Evolutionary conservation across 108 stramenopile genomes (phyloP).

Genomic region (Phaeodactylum tricornutum): DNA sequence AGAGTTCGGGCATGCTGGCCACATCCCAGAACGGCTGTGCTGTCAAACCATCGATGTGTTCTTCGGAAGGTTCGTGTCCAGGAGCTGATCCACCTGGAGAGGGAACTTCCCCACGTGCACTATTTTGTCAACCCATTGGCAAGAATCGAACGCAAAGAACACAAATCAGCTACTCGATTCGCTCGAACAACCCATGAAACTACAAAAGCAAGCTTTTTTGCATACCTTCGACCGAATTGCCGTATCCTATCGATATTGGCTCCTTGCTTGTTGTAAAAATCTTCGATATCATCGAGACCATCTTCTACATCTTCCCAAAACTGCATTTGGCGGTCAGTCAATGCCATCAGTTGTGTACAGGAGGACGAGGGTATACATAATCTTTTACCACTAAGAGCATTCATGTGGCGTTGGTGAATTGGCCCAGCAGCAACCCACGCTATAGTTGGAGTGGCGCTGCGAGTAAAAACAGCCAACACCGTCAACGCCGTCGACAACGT

Average conservation of each 20-base stretch:
- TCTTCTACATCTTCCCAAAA: conserved; percentile 83
- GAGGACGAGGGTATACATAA: no score
- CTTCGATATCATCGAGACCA: conserved; percentile 60
- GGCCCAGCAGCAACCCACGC: no score
- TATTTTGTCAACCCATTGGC: conserved; percentile 1
- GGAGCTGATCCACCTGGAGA: conserved; percentile 28
- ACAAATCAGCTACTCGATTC: not conserved
- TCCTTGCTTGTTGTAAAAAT: conserved; percentile 37
- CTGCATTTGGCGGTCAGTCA: conserved; percentile 71
- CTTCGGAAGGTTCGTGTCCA: conserved; percentile 80
- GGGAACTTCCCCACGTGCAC: conserved; percentile 46
- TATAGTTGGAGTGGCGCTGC: no score
- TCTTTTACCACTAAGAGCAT: no score
- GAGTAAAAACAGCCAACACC: no score
- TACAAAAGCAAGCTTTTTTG: not conserved
- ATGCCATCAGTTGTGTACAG: no score
- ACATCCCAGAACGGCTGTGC: conserved; percentile 86
- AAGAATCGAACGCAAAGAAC: not conserved
- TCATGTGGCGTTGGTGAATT: no score
- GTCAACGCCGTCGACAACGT: no score
- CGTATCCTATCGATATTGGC: conserved; percentile 57
- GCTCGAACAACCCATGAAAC: not conserved
- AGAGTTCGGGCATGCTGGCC: conserved; percentile 19
- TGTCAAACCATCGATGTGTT: conserved; percentile 80
- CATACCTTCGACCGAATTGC: conserved; percentile 41